These are phyloP conservation scores for Cymbopogon flexuosus DNA, from an alignment of 202 grass and related monocot species.

Conservation along the genomic window DNA sequence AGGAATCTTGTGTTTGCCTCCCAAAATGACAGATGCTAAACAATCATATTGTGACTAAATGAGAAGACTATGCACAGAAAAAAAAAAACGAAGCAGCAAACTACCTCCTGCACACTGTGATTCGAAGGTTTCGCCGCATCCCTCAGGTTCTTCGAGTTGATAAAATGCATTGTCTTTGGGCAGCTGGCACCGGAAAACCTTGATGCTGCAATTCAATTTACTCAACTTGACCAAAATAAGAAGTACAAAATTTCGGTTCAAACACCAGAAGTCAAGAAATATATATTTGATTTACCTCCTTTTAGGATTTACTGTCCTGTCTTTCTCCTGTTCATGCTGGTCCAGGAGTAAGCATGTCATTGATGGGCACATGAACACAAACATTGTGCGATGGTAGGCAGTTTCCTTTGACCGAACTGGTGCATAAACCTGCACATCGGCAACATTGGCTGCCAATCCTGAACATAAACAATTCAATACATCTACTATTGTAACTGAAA, in stretches of 20 bases:
- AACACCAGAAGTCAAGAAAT: background rate
- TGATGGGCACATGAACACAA: constrained; percentile 78
- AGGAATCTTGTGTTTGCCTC: background rate
- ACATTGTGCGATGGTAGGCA: constrained; percentile 65
- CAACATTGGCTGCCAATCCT: background rate
- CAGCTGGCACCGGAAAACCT: constrained; percentile 73
- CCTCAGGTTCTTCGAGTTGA: constrained; percentile 29
- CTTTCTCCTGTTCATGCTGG: constrained; percentile 78
- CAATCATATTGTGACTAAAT: background rate
- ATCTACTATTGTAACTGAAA: background rate
- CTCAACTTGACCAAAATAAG: constrained; percentile 23
- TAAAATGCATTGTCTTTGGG: constrained; percentile 66
- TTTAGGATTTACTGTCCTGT: constrained; percentile 41
- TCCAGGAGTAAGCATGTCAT: constrained; percentile 70
- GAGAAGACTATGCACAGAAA: background rate
- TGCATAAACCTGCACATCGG: constrained; percentile 51
- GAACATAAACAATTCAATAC: background rate
- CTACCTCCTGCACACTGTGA: constrained; percentile 48
- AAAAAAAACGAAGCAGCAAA: background rate
- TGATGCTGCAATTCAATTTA: constrained; percentile 47
- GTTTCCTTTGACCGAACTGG: constrained; percentile 39
- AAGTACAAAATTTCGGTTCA: background rate
- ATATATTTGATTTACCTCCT: constrained; percentile 49
- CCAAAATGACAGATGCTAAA: background rate
- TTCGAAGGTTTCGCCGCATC: background rate